Evolutionary conservation across 768 basidiomycete species (phyloP).

Genomic region (Amanita rubescens): DNA sequence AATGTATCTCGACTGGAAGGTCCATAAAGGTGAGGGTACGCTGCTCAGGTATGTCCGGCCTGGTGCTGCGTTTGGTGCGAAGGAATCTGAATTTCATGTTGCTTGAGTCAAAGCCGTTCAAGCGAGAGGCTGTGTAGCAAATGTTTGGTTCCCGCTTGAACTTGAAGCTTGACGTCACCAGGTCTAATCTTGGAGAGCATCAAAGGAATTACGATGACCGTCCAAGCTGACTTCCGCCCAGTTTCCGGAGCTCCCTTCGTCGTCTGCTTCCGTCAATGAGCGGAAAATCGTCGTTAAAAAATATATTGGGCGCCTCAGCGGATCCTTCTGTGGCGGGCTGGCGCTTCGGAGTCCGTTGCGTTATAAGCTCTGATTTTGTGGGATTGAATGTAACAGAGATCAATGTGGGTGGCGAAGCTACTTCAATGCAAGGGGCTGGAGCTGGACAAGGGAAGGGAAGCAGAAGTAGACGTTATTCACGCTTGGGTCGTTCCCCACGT

Average conservation of each 20-base stretch:
- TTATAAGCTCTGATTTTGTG: neutral
- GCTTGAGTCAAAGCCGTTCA: too few relatives aligned
- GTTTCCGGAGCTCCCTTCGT: constrained; percentile 65
- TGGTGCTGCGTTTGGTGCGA: too few relatives aligned
- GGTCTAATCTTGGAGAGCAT: too few relatives aligned
- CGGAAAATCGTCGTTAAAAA: constrained; percentile 60
- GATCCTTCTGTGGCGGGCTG: constrained; percentile 27
- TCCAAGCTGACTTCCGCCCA: constrained; percentile 46
- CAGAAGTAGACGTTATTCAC: constrained; percentile 82
- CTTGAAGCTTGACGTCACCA: too few relatives aligned
- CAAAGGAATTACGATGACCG: constrained; percentile 16
- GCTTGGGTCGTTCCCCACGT: constrained; percentile 40
- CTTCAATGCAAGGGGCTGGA: constrained; percentile 34
- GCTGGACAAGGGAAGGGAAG: constrained; percentile 42
- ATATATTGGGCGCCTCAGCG: constrained; percentile 50
- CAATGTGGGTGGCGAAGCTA: constrained; percentile 33
- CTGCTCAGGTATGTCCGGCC: too few relatives aligned
- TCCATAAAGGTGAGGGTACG: too few relatives aligned
- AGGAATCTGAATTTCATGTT: too few relatives aligned
- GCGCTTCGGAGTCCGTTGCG: constrained; percentile 9
- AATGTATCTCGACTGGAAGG: too few relatives aligned
- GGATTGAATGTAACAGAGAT: constrained; percentile 10
- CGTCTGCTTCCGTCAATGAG: constrained; percentile 34
- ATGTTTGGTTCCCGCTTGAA: too few relatives aligned
- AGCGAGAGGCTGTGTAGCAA: too few relatives aligned